phyloP scores from a whole-genome alignment of 176 grass and related monocot genomes.

The Oryza glumipatula region DNA sequence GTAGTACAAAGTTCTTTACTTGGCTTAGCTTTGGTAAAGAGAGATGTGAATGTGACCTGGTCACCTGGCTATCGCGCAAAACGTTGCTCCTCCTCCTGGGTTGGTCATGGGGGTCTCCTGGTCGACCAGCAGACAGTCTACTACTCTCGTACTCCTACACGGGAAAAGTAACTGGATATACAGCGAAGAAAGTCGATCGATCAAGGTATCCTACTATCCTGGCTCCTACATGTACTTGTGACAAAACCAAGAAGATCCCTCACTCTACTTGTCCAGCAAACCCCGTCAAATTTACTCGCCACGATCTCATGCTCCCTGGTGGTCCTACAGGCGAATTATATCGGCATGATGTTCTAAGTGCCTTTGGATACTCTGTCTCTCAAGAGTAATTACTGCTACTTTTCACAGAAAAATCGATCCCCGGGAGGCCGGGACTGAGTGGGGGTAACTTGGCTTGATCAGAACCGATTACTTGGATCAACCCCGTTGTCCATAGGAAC shows the following conservation, averaged over 20 bases:
- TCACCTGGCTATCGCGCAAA: background rate
- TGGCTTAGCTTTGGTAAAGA: slow-evolving; percentile 35
- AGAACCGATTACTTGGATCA: slow-evolving; percentile 12
- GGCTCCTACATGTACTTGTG: slow-evolving; percentile 1
- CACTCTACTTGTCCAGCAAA: background rate
- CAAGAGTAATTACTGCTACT: background rate
- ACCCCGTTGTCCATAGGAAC: slow-evolving; percentile 5
- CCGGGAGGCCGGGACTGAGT: no score
- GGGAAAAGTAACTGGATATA: background rate
- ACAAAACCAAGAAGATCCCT: background rate
- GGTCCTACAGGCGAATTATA: background rate
- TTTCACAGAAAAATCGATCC: background rate
- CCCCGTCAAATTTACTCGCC: background rate
- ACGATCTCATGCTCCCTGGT: background rate
- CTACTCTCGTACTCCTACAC: background rate
- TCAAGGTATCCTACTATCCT: no score
- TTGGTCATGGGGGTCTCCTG: background rate
- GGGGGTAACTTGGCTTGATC: slow-evolving; percentile 13
- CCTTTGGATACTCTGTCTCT: background rate
- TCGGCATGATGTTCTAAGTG: background rate
- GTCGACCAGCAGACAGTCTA: background rate
- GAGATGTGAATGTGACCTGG: background rate
- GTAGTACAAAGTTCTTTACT: slow-evolving; percentile 3
- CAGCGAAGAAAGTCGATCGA: background rate
- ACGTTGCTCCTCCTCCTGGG: background rate